Evolutionary conservation across 2,329 filamentous ascomycete species (phyloP).

Genomic region (Trichoderma sp.): DNA sequence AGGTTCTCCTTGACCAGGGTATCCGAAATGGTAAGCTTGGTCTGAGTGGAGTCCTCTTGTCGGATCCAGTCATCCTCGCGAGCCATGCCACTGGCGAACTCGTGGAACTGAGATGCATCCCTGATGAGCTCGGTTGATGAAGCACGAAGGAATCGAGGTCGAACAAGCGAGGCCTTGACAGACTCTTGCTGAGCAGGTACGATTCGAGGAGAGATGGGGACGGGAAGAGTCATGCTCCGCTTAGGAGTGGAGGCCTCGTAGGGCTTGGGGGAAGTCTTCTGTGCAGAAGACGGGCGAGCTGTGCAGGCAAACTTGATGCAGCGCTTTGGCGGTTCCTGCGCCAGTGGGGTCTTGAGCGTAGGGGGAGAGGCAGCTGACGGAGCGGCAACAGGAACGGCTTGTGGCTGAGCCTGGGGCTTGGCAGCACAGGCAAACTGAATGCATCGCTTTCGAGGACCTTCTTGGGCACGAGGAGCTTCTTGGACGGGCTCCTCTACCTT

Average conservation of each 20-base stretch:
- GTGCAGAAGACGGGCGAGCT: slow-evolving; percentile 46
- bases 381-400: slow-evolving; percentile 30
- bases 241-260: slow-evolving; percentile 33
- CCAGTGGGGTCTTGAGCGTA: slow-evolving; percentile 30
- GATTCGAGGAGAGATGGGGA: slow-evolving; percentile 27
- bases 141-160: slow-evolving; percentile 50
- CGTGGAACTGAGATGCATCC: slow-evolving; percentile 71
- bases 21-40: slow-evolving; percentile 82
- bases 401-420: slow-evolving; percentile 51
- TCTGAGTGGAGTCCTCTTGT: slow-evolving; percentile 61
- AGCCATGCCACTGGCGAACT: slow-evolving; percentile 80
- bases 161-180: slow-evolving; percentile 26
- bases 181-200: slow-evolving; percentile 21
- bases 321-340: slow-evolving; percentile 47
- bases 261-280: slow-evolving; percentile 37
- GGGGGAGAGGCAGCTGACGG: slow-evolving; percentile 28
- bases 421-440: slow-evolving; percentile 88
- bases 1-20: slow-evolving; percentile 86
- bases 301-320: slow-evolving; percentile 76
- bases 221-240: slow-evolving; percentile 27
- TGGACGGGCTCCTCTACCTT: slow-evolving; percentile 41
- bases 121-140: slow-evolving; percentile 49
- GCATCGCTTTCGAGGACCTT: slow-evolving; percentile 68
- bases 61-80: slow-evolving; percentile 89
- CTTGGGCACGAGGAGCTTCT: slow-evolving; percentile 43